Evolutionary conservation across 2,329 filamentous ascomycete species (phyloP), one percentile per base, ranked within the genome.

Genomic region (Alternaria panax): DNA sequence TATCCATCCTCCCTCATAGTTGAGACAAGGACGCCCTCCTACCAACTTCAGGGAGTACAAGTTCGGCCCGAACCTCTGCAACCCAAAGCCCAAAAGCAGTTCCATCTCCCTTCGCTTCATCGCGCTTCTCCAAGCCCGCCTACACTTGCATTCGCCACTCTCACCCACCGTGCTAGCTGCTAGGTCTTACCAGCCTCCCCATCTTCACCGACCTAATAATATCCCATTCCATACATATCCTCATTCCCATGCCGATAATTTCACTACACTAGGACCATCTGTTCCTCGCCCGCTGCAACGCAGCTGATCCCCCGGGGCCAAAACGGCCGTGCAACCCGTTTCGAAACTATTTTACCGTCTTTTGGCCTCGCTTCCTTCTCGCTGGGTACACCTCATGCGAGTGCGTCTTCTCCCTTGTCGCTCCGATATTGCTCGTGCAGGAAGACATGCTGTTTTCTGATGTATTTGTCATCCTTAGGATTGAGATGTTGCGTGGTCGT

Each of bases 261-360:
- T 20, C 42, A 40, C 48, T 55, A 40, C 65, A 65, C 65, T 64
- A 54, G 58, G 68, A 51, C 69, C 69, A 68, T 48, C 57, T 50
- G 68, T 70, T 69, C 69, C 46, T 50, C 50, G 6, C 45, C 53
- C 36, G 55, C 67, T 60, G 54, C 58, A 47, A 38, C 52, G 24
- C 51, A 20, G 47, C 5, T 20, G 51, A 59, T 61, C 68, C 53
- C 51, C 59, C 59, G 60, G 55, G 36, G 36, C 22, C 45, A 51
- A 47, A 47, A 22, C 60, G 53, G 54, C 54, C 58, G 34, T 59
- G 52, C 58, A 51, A 51, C 60, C 62, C 50, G 62, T 68, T 69
- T 71, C 61, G 66, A 73, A 73, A 70, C 69, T 45, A 60, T 66
- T 68, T 71, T 67, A 58, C 54, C 70, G 63, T 46, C 54, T 64